Percentiles rank a stretch among this genome's conserved stretches.
Conservation (phyloP, 495 filamentous ascomycete genomes). For the Lindgomyces ingoldianus region DNA sequence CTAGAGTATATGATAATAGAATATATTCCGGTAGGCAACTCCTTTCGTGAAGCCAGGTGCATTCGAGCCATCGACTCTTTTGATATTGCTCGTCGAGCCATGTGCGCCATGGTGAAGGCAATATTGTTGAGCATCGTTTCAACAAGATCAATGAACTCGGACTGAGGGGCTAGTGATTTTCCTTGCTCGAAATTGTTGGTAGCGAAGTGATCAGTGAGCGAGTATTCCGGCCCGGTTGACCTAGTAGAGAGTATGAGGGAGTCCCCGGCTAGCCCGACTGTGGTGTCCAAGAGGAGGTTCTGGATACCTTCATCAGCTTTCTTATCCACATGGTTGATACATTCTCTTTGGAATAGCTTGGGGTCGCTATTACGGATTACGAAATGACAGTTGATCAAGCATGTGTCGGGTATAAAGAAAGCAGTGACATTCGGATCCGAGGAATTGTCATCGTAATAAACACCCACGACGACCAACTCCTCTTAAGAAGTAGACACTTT, state of each 20-base stretch:
- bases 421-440: background rate
- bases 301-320: background rate
- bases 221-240: background rate
- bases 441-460: background rate
- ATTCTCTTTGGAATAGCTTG: background rate
- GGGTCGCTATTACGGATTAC: too few species aligned
- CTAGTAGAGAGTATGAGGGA: background rate
- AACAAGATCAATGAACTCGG: too few species aligned
- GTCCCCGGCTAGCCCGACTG: background rate
- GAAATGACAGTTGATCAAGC: too few species aligned
- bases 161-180: too few species aligned
- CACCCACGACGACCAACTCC: background rate
- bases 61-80: background rate
- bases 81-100: background rate
- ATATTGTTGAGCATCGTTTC: background rate
- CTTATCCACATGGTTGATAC: background rate
- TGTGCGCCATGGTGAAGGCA: background rate
- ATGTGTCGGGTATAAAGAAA: too few species aligned
- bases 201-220: background rate
- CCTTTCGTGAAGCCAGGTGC: background rate
- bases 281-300: background rate
- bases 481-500: too few species aligned
- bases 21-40: background rate
- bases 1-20: background rate
- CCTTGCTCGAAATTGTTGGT: background rate